phyloP scores from a whole-genome alignment of 495 filamentous ascomycete species.

The Lophium mytilinum region DNA sequence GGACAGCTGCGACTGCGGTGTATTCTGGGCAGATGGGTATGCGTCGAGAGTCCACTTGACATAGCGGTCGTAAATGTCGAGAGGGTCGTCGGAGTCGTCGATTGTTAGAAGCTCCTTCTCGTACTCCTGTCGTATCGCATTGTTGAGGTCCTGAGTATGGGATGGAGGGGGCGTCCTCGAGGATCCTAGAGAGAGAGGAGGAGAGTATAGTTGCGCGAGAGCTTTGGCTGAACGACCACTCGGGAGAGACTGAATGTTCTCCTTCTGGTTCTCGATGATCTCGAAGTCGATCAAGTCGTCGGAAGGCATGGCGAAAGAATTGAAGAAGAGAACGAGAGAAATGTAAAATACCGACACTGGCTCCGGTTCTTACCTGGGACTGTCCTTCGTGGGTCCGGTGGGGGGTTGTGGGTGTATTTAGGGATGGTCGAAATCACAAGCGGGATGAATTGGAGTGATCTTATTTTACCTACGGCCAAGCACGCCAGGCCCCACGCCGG shows the following conservation, averaged over 20 bases:
- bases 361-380: too few species aligned
- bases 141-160: conserved; percentile 67
- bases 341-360: too few species aligned
- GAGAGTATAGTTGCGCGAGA: conserved; percentile 76
- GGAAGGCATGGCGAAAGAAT: conserved; percentile 38
- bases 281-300: conserved; percentile 78
- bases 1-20: conserved; percentile 81
- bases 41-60: conserved; percentile 93
- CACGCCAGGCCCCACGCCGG: too few species aligned
- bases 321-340: conserved; percentile 33
- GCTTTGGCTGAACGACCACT: conserved; percentile 85
- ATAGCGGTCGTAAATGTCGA: conserved; percentile 94
- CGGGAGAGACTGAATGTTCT: conserved; percentile 91
- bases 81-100: conserved; percentile 83
- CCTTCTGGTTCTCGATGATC: conserved; percentile 91
- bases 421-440: too few species aligned
- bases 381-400: too few species aligned
- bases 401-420: too few species aligned
- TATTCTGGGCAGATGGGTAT: conserved; percentile 88
- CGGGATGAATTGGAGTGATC: too few species aligned
- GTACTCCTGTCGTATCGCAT: conserved; percentile 71
- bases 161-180: conserved; percentile 50
- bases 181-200: conserved; percentile 47
- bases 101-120: conserved; percentile 73
- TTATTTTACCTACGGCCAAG: too few species aligned